phyloP scores from a whole-genome alignment of 108 stramenopile genomes.

The Skeletonema grethae region DNA sequence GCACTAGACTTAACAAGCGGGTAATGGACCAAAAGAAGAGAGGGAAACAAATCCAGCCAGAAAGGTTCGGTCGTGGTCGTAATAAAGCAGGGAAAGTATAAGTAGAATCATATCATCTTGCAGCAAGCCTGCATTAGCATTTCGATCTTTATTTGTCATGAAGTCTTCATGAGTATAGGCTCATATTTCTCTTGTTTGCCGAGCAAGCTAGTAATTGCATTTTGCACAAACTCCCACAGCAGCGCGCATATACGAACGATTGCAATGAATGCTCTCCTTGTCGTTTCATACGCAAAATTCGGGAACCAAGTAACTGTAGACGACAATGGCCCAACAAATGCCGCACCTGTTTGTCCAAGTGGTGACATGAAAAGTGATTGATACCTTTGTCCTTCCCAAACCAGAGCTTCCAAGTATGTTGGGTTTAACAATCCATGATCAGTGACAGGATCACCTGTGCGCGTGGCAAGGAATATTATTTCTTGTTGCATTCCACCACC shows the following conservation, averaged over 20 bases:
- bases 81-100: not conserved
- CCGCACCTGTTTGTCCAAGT: conserved; percentile 26
- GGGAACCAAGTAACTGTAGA: conserved; percentile 43
- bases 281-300: conserved; percentile 46
- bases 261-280: conserved; percentile 21
- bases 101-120: not conserved
- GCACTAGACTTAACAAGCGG: conserved; percentile 21
- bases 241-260: conserved; percentile 19
- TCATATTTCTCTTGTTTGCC: conserved; percentile 21
- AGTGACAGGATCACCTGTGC: conserved; percentile 69
- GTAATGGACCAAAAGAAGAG: not conserved
- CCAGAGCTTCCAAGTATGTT: conserved; percentile 78
- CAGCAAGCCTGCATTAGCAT: not conserved
- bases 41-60: conserved; percentile 25
- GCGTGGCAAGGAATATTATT: conserved; percentile 44
- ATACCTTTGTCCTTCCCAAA: conserved; percentile 84
- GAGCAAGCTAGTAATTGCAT: conserved; percentile 5
- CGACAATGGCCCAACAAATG: conserved; percentile 47
- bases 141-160: conserved; percentile 1
- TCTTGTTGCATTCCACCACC: conserved; percentile 48
- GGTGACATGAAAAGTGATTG: conserved; percentile 55
- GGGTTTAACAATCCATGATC: conserved; percentile 82
- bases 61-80: not conserved
- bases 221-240: conserved; percentile 27
- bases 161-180: conserved; percentile 16